Conservation (phyloP, 2,329 filamentous ascomycete genomes). For the Colletotrichum sp. region DNA sequence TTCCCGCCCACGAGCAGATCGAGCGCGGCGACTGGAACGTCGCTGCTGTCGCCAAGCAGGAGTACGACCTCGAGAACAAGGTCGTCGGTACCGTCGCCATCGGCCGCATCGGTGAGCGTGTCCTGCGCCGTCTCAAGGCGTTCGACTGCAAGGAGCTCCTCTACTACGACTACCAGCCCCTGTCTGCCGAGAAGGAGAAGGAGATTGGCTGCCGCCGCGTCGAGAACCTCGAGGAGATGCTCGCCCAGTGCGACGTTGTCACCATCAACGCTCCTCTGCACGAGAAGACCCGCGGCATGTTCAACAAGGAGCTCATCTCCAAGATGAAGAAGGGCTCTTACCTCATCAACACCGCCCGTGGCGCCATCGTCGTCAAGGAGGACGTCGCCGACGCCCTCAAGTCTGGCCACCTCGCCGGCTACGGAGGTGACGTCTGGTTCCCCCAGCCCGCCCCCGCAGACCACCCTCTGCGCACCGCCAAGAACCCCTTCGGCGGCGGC, state of each 20-base stretch:
- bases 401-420: slow-evolving; percentile 87
- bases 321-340: slow-evolving; percentile 99
- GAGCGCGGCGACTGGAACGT: slow-evolving; percentile 92
- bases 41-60: slow-evolving; percentile 94
- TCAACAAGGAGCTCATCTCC: slow-evolving; percentile 97
- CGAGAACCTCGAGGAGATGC: slow-evolving; percentile 88
- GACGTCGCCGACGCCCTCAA: slow-evolving; percentile 95
- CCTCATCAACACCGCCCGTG: slow-evolving; percentile 98
- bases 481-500: slow-evolving; percentile 94
- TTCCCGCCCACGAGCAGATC: slow-evolving; percentile 95
- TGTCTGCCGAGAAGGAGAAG: slow-evolving; percentile 83
- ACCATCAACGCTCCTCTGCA: slow-evolving; percentile 99
- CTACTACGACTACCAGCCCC: slow-evolving; percentile 99
- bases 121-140: slow-evolving; percentile 91
- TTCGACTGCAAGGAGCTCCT: slow-evolving; percentile 99
- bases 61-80: slow-evolving; percentile 97
- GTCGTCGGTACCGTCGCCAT: slow-evolving; percentile 97
- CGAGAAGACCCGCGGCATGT: slow-evolving; percentile 94
- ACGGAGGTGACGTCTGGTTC: slow-evolving; percentile 94
- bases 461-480: slow-evolving; percentile 89
- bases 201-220: slow-evolving; percentile 96
- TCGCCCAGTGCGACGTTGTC: slow-evolving; percentile 93
- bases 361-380: slow-evolving; percentile 99
- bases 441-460: slow-evolving; percentile 94
- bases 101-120: slow-evolving; percentile 97